Conservation (phyloP, 2,329 filamentous ascomycete species). For the Akanthomyces uredinophilus region DNA sequence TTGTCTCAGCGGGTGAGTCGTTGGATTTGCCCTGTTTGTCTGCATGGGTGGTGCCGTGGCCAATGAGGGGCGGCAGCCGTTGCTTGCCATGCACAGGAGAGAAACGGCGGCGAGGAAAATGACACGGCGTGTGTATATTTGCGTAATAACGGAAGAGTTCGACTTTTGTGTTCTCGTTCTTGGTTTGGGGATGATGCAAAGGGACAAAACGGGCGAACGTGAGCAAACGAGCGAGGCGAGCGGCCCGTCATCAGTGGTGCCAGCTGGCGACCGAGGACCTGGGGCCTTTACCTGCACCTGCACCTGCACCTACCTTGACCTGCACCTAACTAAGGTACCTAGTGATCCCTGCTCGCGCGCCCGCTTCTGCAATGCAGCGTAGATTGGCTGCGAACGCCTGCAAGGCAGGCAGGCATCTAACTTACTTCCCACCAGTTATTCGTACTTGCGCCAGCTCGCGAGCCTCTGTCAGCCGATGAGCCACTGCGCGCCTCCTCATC, state of each 20-base stretch:
- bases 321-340: neutral
- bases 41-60: neutral
- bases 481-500: neutral
- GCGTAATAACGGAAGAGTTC: neutral
- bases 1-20: slow-evolving; percentile 9
- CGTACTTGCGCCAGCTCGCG: no score
- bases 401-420: neutral
- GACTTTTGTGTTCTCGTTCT: neutral
- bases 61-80: neutral
- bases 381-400: no score
- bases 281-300: neutral
- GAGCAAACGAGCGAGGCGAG: neutral
- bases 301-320: neutral
- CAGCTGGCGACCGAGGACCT: neutral
- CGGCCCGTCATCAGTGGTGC: neutral
- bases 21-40: slow-evolving; percentile 10
- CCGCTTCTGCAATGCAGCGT: neutral
- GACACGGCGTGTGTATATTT: neutral
- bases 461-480: neutral
- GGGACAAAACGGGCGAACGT: neutral
- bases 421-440: neutral
- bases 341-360: neutral
- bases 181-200: neutral
- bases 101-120: neutral
- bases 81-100: slow-evolving; percentile 1